Base-by-base conservation (phyloP, 495 filamentous ascomycete species). In the Hypoxylon intermedium region DNA sequence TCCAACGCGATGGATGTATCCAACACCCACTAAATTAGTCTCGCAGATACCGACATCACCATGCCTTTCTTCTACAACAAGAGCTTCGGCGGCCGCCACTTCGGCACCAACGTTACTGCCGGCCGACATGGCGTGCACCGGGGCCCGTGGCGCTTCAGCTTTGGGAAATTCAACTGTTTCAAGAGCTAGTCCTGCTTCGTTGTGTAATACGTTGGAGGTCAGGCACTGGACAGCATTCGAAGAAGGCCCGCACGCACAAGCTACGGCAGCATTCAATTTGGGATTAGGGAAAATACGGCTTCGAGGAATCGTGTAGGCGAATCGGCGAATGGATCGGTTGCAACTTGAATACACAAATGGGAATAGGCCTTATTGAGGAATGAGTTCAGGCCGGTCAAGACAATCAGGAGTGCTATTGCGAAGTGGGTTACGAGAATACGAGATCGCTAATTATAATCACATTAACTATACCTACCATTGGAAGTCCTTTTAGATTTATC, bases 111-210 rank as follows among this genome's bases (percentile, higher is more conserved):
- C 53, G 61, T 72, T 16, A 60, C 62, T 33, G 68, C 62, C 12
- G 60, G 67, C 41, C 58, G 64, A 34, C 55, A 71, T 28, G 70
- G 68, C 28, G 59, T 74, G 1, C 70, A 61, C 28, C 57, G 70
- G 9, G 70, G 70, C 20, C 65, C 70, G 0, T 74, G 72, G 72
- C 57, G 68, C 5, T 68, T 72, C 41, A 63, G 59, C 40, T 60
- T 72, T 19, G 63, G 67, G 40, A 56, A 16, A 18, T 74, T 68
- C 50, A 69, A 60, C 66, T 74, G 72, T 61, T 74, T 74, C 67
- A 67, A 54, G 45, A 45, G 30, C 44, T 69, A 51, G 20, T 44
- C 26, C 12, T 40, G n/a, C 18, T 20, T 37, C n/a, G n/a, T 15
- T 3, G n/a, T 13, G 3, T 13, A n/a, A 15, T 13, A 15, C 7